Evolutionary conservation across 2,329 filamentous ascomycete genomes (phyloP).

Genomic region (Neopestalotiopsis sp.): DNA sequence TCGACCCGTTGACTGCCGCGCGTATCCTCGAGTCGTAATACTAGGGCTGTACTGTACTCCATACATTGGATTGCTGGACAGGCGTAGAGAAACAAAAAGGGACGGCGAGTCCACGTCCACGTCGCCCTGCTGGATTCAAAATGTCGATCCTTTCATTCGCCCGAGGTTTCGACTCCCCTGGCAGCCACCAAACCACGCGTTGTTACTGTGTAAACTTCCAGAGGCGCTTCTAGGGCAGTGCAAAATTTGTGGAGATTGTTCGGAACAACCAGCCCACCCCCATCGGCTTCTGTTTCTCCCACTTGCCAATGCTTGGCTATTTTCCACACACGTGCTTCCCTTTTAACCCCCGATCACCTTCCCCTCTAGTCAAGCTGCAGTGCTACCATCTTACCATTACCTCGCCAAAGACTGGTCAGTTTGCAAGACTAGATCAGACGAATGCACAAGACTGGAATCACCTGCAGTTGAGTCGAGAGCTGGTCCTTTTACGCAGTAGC

Average conservation of each 20-base stretch:
- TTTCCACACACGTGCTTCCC: background rate
- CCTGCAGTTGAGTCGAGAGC: too few species aligned
- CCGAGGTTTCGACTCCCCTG: background rate
- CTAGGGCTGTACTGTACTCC: background rate
- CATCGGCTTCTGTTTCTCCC: background rate
- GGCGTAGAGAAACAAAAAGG: too few species aligned
- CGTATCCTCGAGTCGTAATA: background rate
- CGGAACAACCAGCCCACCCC: background rate
- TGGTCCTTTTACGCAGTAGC: too few species aligned
- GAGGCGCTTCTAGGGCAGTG: background rate
- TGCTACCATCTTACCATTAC: slow-evolving; percentile 4
- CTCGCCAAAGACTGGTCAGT: background rate
- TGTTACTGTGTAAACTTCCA: background rate
- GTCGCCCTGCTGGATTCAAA: background rate
- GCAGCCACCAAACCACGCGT: background rate
- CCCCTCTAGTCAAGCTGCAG: slow-evolving; percentile 7
- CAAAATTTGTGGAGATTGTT: slow-evolving; percentile 3
- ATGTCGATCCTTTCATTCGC: slow-evolving; percentile 8
- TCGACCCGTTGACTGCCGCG: background rate
- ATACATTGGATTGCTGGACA: too few species aligned
- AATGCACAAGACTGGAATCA: too few species aligned
- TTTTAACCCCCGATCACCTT: background rate
- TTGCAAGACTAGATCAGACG: background rate
- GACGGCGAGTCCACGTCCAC: background rate
- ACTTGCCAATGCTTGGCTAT: slow-evolving; percentile 12